Conservation (phyloP, 2,329 filamentous ascomycete species). For the Lachnellula hyalina region DNA sequence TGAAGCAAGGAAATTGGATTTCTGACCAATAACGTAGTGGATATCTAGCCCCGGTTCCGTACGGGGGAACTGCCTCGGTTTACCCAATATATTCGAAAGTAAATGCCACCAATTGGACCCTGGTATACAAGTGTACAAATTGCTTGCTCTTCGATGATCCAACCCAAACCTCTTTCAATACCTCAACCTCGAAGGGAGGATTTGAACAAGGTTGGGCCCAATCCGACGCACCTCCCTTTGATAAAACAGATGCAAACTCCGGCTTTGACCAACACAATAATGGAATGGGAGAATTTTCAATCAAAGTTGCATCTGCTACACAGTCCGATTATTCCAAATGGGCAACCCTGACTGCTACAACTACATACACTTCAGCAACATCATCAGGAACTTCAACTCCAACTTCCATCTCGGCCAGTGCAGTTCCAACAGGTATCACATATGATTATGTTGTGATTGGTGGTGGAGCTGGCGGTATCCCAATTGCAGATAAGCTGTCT, state of each 20-base stretch:
- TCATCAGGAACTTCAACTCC: constrained; percentile 38
- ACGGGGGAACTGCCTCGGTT: constrained; percentile 56
- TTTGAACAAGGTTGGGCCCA: constrained; percentile 54
- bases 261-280: constrained; percentile 50
- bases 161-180: constrained; percentile 36
- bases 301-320: constrained; percentile 38
- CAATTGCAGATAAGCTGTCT: constrained; percentile 53
- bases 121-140: constrained; percentile 61
- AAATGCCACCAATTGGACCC: constrained; percentile 52
- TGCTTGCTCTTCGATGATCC: constrained; percentile 50
- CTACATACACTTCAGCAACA: constrained; percentile 26
- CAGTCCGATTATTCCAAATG: constrained; percentile 34
- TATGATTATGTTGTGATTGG: constrained; percentile 53
- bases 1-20: neutral
- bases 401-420: constrained; percentile 42
- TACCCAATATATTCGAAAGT: constrained; percentile 55
- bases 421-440: constrained; percentile 39
- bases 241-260: constrained; percentile 40
- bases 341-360: constrained; percentile 27
- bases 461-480: constrained; percentile 47
- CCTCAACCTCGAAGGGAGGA: constrained; percentile 39
- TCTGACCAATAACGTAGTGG: constrained; percentile 34
- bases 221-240: constrained; percentile 34
- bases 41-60: constrained; percentile 53
- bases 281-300: constrained; percentile 49